Evolutionary conservation across 345 rosid species (phyloP).

Genomic region (Conringia planisiliqua): DNA sequence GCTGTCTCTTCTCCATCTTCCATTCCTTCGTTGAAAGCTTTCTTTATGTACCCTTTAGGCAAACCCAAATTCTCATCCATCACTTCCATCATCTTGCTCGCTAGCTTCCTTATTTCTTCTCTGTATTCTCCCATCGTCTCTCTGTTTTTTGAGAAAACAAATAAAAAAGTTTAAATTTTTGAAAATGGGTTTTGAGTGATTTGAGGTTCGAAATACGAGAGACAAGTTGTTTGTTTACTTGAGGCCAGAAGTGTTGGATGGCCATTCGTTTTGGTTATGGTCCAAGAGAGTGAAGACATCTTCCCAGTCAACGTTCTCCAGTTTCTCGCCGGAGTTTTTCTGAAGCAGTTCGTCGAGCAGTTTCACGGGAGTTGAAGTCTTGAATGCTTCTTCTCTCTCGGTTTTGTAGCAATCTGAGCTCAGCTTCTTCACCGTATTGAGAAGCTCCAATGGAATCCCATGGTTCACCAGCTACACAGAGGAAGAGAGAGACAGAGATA

Average conservation of each 20-base stretch:
- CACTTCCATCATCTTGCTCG: constrained; percentile 68
- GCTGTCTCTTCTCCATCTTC: constrained; percentile 45
- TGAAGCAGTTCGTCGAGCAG: constrained; percentile 41
- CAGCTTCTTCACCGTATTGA: constrained; percentile 71
- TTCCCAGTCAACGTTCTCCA: constrained; percentile 81
- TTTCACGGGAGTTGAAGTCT: constrained; percentile 48
- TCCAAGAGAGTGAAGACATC: constrained; percentile 72
- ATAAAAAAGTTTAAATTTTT: background rate
- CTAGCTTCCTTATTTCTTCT: constrained; percentile 64
- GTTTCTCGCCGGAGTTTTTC: constrained; percentile 40
- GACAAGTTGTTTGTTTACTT: constrained; percentile 39
- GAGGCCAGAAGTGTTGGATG: constrained; percentile 52
- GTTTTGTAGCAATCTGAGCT: constrained; percentile 49
- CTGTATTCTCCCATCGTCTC: constrained; percentile 76
- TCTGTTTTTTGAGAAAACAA: constrained; percentile 33
- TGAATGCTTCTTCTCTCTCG: constrained; percentile 74
- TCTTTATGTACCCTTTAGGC: constrained; percentile 61
- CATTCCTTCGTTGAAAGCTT: constrained; percentile 51
- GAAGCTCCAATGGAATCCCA: constrained; percentile 67
- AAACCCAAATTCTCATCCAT: constrained; percentile 85
- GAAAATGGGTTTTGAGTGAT: background rate
- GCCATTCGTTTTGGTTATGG: constrained; percentile 55
- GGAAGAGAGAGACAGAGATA: background rate
- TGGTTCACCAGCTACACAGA: constrained; percentile 67
- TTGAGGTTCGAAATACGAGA: background rate